Evolutionary conservation across 2,329 filamentous ascomycete genomes (phyloP), one percentile per base, ranked within the genome.

Genomic region (Fusarium sp.): DNA sequence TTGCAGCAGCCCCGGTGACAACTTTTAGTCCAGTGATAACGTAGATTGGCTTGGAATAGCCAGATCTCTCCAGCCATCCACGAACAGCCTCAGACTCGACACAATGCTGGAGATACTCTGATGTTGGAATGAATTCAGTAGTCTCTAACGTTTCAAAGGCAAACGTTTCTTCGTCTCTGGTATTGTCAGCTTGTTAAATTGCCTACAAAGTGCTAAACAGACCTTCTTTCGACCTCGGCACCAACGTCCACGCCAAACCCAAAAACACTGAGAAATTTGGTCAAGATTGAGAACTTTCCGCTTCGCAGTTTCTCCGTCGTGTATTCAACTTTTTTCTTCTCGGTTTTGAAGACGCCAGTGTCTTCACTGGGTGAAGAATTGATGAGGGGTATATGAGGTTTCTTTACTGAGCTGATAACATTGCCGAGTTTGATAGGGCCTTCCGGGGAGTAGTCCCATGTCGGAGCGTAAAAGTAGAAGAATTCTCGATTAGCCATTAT

Each of bases 391-490:
- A 12, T 36, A 3, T 72, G 41, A 20, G 70, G 70, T 14, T 49
- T 68, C 39, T 71, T 62, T 12, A 68, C 33, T 3, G 70, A 72
- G 3, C 49, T 68, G 18, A 72, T 46, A 7, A 71, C 53, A 62
- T 70, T 72, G 18, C 67, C 67, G 6, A 72, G 33, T 7, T 59
- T 55, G 22, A 72, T 72, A 2, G 41, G 56, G 3, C 64, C 60
- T 5, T 41, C 63, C 0, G 64, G 67, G 2, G 67, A 56, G 25
- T 39, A 49, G 47, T 59, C 55, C 44, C 44, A 49, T 12, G n/a
- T 42, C 41, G 68, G 63, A 1, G 70, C 59, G 25, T 53, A 61
- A 33, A 70, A 72, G 31, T 56, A 70, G 36, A 44, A 68, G 5
- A 39, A 33, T 10, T 52, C 44, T 13, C 47, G 47, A 27, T 70